Evolutionary conservation across 352 stramenopile genomes (phyloP).

Genomic region (Globisporangium abappressorium): DNA sequence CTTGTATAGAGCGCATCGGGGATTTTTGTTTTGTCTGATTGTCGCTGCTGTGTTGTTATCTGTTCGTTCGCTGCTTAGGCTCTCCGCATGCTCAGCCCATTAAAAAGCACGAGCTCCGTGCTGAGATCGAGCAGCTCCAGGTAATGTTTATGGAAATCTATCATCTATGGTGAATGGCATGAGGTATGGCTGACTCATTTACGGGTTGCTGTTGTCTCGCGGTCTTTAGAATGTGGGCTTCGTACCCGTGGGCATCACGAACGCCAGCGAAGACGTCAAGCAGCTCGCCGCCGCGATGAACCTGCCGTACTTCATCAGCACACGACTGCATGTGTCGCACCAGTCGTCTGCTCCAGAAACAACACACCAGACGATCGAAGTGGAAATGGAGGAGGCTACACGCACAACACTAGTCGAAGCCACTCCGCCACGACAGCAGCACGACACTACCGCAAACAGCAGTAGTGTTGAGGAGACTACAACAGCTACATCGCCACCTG

Average conservation of each 20-base stretch:
- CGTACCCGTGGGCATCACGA: slow-evolving; percentile 73
- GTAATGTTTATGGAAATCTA: slow-evolving; percentile 21
- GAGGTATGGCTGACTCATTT: background rate
- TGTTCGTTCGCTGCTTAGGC: slow-evolving; percentile 23
- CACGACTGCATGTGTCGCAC: slow-evolving; percentile 37
- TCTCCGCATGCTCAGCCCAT: slow-evolving; percentile 74
- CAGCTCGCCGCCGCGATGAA: slow-evolving; percentile 52
- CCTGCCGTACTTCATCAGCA: slow-evolving; percentile 78
- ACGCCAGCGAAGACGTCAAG: slow-evolving; percentile 86
- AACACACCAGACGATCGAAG: background rate
- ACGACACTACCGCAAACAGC: background rate
- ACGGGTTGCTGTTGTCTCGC: background rate
- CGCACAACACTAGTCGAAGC: background rate
- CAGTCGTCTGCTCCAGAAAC: slow-evolving; percentile 18
- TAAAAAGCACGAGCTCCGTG: slow-evolving; percentile 71
- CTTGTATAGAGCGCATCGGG: background rate
- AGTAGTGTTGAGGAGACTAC: background rate
- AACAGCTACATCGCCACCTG: background rate
- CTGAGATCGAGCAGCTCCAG: slow-evolving; percentile 59
- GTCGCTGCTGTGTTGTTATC: background rate
- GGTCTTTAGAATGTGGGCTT: slow-evolving; percentile 45
- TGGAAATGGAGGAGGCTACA: background rate
- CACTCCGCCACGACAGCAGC: background rate
- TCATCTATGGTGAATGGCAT: no score
- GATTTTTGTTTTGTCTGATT: background rate